Evolutionary conservation across 1,284 basidiomycete species (phyloP), one percentile per base, ranked within the genome.

Genomic region (Trametes versicolor): DNA sequence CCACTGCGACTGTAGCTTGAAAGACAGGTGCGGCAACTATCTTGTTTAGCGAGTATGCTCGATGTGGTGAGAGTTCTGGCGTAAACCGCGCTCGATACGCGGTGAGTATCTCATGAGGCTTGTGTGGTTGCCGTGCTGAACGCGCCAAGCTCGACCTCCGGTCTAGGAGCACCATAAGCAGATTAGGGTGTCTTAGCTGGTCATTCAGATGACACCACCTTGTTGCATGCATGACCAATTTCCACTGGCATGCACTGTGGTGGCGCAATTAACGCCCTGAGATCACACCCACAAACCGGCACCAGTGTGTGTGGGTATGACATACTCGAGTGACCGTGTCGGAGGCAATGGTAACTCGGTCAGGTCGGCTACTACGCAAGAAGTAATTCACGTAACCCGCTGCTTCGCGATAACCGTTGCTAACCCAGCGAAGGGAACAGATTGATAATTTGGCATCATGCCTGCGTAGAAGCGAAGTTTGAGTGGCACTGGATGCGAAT

Each of bases 21-120:
- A 25, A 12, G 48, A 45, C 29, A 36, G 49, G 41, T 32, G 47
- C 54, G 54, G 63, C 45, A 39, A 52, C 50, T 29, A 60, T 43
- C 49, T 34, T 57, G 45, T 43, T 57, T 23, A 53, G 19, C 41
- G 41, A 19, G 4, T 10, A 17, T 17, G 41, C n/a, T 8, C 3
- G 41, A 43, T 43, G 4, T 43, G 19, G 15, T 17, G 41, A n/a
- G 15, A 43, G 41, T 27, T 54, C 25, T 36, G 54, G 27, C 23
- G 21, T 15, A 17, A 17, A 25, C 21, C 13, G 9, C 25, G 36
- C 8, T 39, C 10, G 29, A 49, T 54, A 23, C 15, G 25, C 17
- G 10, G 52, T 47, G 43, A 62, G 64, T 58, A 34, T 25, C 54
- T 47, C 36, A 37, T 39, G 48, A 52, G 21, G 25, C 13, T 37